Percentiles rank a stretch among this genome's conserved stretches.
phyloP scores from a whole-genome alignment of 345 rosid genomes.

The Erodium maritimum region DNA sequence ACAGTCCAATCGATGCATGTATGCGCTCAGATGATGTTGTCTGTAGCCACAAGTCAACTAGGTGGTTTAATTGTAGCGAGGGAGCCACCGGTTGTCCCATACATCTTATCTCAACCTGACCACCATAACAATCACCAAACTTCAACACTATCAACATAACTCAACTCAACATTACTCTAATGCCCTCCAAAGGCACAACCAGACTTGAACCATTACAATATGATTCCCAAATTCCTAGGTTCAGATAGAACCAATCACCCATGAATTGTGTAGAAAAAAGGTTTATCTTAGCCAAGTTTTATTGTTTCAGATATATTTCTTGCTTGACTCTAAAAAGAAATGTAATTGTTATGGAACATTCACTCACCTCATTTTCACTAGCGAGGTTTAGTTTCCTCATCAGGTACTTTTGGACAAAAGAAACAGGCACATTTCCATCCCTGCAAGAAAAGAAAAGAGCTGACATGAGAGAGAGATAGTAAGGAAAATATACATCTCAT shows the following conservation, averaged over 20 bases:
- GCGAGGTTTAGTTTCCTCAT: constrained; percentile 56
- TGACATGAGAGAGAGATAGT: neutral
- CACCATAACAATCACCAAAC: neutral
- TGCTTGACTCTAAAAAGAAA: neutral
- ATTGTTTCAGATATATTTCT: neutral
- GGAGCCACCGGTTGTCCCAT: constrained; percentile 65
- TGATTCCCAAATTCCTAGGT: too few species aligned
- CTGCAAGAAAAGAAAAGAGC: constrained; percentile 21
- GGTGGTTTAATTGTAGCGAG: constrained; percentile 32
- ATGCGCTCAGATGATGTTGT: constrained; percentile 37
- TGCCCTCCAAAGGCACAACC: neutral
- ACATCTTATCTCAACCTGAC: constrained; percentile 74
- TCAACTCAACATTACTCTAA: neutral
- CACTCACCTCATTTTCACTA: constrained; percentile 61
- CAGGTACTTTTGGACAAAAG: constrained; percentile 75
- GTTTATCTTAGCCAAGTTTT: too few species aligned
- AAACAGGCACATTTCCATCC: constrained; percentile 70
- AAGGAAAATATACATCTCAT: neutral
- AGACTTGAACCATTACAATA: too few species aligned
- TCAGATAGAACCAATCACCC: too few species aligned
- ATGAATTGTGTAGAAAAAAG: too few species aligned
- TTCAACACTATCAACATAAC: neutral
- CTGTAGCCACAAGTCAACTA: constrained; percentile 65
- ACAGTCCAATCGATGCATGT: constrained; percentile 46
- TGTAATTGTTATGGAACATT: constrained; percentile 5